Evolutionary conservation across 805 yeast genomes (phyloP).

Genomic region (Zygoascus ofunaensis): DNA sequence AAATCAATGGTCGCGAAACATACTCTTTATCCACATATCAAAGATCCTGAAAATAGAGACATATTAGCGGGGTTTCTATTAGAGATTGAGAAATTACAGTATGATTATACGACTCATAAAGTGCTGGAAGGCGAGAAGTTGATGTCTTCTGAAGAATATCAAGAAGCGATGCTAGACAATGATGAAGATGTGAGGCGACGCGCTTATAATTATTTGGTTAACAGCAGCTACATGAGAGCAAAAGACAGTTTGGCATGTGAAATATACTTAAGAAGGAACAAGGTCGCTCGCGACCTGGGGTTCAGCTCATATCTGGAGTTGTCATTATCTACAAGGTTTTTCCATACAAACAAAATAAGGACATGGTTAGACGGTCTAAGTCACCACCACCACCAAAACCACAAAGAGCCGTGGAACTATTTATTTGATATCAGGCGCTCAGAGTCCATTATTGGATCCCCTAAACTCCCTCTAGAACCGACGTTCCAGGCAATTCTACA

Average conservation of each 20-base stretch:
- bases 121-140: not conserved
- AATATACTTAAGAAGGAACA: not conserved
- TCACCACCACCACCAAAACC: not conserved
- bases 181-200: not conserved
- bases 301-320: not conserved
- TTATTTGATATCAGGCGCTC: not conserved
- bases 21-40: not conserved
- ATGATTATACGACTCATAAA: not conserved
- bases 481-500: not conserved
- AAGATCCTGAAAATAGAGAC: not conserved
- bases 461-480: not conserved
- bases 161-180: not conserved
- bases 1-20: too few relatives aligned
- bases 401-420: not conserved
- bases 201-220: not conserved
- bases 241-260: not conserved
- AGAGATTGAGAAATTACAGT: not conserved
- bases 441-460: not conserved
- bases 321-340: not conserved
- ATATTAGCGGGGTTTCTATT: not conserved
- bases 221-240: not conserved
- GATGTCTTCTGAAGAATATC: not conserved
- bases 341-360: not conserved
- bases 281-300: not conserved
- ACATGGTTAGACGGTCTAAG: not conserved